Evolutionary conservation across 2,329 filamentous ascomycete species (phyloP), one percentile per base, ranked within the genome.

Genomic region (Blastomyces silverae): DNA sequence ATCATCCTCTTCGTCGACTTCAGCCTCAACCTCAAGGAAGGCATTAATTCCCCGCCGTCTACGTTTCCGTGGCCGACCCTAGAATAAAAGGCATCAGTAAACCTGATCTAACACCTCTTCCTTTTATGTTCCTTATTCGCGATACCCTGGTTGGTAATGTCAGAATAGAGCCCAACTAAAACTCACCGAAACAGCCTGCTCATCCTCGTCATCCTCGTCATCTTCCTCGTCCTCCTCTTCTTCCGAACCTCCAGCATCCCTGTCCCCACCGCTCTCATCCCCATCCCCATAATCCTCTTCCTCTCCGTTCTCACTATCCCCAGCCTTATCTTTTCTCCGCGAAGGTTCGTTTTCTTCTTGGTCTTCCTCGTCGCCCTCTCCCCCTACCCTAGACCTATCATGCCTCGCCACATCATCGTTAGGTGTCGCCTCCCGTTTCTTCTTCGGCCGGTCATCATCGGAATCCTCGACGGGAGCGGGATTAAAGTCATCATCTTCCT

Each of bases 1-100:
- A 71, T 96, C 92, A 71, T 96, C 92, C 68, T 96, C 87, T 66
- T 90, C 94, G 73, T 97, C 94, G 70, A 99, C 94, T 79, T 97
- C 94, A 76, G 94, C 94, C 82, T 99, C 94, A 73, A 93, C 91
- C 86, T 99, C 94, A 79, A 99, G 87, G 85, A 97, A 97, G 73
- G 89, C 88, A 71, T 91, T 90, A 68, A 91, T 86, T 69, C 85
- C 84, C 69, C 89, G 87, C 75, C 86, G 88, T 73, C 83, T 79
- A 65, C 92, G 89, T 78, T 97, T 97, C 71, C 89, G 85, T 64
- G 90, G 90, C 73, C 91, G 86, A 65, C 83, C 83, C 84, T 87
- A 70, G 44, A 64, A 44, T 66, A 56, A 69, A 53, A 53, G 55
- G 65, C 31, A 42, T 63, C 64, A 61, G 66, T 46, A 17, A 25